Base-by-base conservation (phyloP, 495 filamentous ascomycete genomes). In the Neurospora sp. region DNA sequence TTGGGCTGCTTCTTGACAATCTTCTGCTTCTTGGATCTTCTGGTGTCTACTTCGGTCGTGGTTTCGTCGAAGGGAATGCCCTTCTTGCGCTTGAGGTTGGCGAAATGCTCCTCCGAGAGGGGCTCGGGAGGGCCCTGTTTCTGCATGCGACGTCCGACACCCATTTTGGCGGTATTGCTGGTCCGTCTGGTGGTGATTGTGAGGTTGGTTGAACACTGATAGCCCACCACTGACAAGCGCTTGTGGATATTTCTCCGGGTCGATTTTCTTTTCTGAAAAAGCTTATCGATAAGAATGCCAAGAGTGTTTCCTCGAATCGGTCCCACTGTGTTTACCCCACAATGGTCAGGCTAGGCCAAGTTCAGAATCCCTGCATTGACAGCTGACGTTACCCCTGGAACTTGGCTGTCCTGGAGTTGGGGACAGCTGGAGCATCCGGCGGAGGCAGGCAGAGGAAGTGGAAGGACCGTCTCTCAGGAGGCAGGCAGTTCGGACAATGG, bases 41-140 rank as follows among this genome's bases (percentile, higher is more conserved):
- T 87, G 35, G 83, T 80, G 69, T 76, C 84, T 20, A 77, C 77
- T 68, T 85, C 83, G 70, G 78, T 76, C 40, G 80, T 79, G 35
- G 77, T 69, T 65, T 85, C 85, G 74, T 87, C 81, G 70, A 83
- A 83, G 27, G 83, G 82, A 41, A 88, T 83, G 38, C 85, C 88
- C 45, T 87, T 88, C 82, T 97, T 96, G 78, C 93, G 86, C 86
- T 97, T 93, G 71, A 90, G 79, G 70, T 89, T 89, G 40, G 90
- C 86, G 73, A 92, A 89, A 76, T 91, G 91, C 37, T 88, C 89
- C 80, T 97, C 94, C 76, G 95, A 91, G 72, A 97, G 87, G 39
- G 90, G 87, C 72, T 89, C 87, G 40, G 96, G 96, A 73, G 92
- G 87, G 42, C 93, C 96, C 85, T 99, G 96, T 83, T 98, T 97